phyloP scores from a whole-genome alignment of 306 rosid species.

The Inga oerstediana region DNA sequence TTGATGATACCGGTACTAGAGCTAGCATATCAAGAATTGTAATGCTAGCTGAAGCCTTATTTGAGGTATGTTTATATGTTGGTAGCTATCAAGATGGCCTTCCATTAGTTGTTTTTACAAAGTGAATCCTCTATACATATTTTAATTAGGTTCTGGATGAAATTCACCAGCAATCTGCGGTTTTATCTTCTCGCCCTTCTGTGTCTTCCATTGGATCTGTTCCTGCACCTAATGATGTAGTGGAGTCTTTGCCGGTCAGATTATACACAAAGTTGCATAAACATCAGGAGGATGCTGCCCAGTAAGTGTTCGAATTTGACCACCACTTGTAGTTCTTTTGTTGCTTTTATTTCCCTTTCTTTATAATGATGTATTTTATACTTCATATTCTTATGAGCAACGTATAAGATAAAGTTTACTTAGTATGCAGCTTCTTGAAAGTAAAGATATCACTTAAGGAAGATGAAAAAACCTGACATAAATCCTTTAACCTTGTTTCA shows the following conservation, averaged over 20 bases:
- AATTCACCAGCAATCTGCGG: constrained; percentile 99
- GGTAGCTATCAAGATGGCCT: constrained; percentile 27
- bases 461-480: not conserved
- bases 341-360: constrained; percentile 3
- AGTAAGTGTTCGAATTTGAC: constrained; percentile 56
- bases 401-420: not conserved
- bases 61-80: constrained; percentile 70
- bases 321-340: not conserved
- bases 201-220: constrained; percentile 94
- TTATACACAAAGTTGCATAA: constrained; percentile 65
- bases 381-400: constrained; percentile 8
- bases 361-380: not conserved
- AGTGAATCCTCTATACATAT: constrained; percentile 62
- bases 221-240: constrained; percentile 94
- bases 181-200: constrained; percentile 86
- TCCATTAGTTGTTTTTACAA: constrained; percentile 44
- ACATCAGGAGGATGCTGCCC: constrained; percentile 88
- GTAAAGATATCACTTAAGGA: not conserved
- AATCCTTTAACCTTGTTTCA: not conserved
- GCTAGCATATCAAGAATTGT: constrained; percentile 99
- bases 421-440: not conserved
- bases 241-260: constrained; percentile 93
- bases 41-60: constrained; percentile 96
- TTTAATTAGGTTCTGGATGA: constrained; percentile 99
- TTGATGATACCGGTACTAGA: constrained; percentile 81